Evolutionary conservation across 352 stramenopile genomes (phyloP), one percentile per base, ranked within the genome.

Genomic region (Pythium monospermum): DNA sequence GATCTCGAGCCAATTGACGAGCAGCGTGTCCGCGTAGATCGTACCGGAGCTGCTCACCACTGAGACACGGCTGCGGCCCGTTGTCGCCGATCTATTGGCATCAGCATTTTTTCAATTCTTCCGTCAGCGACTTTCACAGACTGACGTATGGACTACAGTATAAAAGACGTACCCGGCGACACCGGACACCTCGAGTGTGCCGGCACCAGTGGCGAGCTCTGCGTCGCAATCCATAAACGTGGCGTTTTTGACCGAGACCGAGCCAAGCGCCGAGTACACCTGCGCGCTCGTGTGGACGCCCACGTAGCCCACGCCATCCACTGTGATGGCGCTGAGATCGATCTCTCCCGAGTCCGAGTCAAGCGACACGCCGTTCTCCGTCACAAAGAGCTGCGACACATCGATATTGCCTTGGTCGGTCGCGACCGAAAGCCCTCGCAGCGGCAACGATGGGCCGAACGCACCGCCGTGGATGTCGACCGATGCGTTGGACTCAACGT

Each of bases 1-100:
- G 13, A 91, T 25, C 19, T 71, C 50, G 36, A 91, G 56, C 75
- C 76, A 87, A 21, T 91, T 87, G 15, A 73, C 71, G 16, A 52
- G 49, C 33, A 91, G 26, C 18, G 59, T 42, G 13, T 64, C 55
- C 16, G 65, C 61, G 13, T 65, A 73, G 51, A 91, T 73, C 0
- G 59, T 62, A 2, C 76, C 80, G 2, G 76, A 84, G 1, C 37
- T 62, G 35, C 68, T 87, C 35, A 67, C 66, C 4, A 64, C 65
- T 38, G 57, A 37, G 3, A 91, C 64, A 27, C 65, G 68, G 36
- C 76, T 88, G 27, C 75, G 70, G 2, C 80, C 80, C 23, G 60
- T 49, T 15, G 68, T 74, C 8, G 70, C 64, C 21, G 62, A 35
- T 35, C 30, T 35, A 35, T 13, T 35, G 30, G 7, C 30, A 35